Evolutionary conservation across 306 rosid species (phyloP).

Genomic region (Cucurbita pepo): DNA sequence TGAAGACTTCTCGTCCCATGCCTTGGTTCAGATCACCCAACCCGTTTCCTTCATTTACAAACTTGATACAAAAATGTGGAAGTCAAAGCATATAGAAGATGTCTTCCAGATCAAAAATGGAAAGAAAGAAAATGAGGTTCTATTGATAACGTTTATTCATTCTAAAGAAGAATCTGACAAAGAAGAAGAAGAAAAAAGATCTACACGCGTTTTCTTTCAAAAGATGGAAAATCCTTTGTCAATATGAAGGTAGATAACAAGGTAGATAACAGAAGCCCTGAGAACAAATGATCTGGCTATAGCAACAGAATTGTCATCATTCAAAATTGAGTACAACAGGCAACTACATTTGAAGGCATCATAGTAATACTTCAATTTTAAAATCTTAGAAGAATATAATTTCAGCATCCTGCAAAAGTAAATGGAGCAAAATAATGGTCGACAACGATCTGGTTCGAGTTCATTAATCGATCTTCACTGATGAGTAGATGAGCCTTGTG

Average conservation of each 20-base stretch:
- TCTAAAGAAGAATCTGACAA: background rate
- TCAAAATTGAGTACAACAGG: conserved; percentile 72
- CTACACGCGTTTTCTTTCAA: background rate
- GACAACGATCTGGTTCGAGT: conserved; percentile 1
- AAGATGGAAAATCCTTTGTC: background rate
- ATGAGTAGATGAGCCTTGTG: conserved; percentile 95
- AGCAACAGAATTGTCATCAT: conserved; percentile 43
- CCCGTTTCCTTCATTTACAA: background rate
- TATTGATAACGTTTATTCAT: background rate
- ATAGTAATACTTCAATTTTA: conserved; percentile 30
- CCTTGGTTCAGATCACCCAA: background rate
- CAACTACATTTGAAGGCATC: conserved; percentile 38
- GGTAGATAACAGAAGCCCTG: conserved; percentile 3
- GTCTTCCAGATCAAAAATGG: background rate
- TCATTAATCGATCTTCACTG: conserved; percentile 78
- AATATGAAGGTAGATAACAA: background rate
- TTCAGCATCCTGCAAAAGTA: background rate
- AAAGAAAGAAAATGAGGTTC: background rate
- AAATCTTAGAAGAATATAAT: conserved; percentile 37
- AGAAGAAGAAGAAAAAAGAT: background rate
- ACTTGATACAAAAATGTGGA: background rate
- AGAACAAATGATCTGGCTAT: conserved; percentile 26
- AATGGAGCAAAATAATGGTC: conserved; percentile 7
- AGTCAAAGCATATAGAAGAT: background rate
- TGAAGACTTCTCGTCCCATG: background rate